A percentile compares a stretch with the other conserved stretches of the same genome.
Evolutionary conservation across 176 grass and related monocot species (phyloP).

Genomic region (Echinochloa phyllopogon): DNA sequence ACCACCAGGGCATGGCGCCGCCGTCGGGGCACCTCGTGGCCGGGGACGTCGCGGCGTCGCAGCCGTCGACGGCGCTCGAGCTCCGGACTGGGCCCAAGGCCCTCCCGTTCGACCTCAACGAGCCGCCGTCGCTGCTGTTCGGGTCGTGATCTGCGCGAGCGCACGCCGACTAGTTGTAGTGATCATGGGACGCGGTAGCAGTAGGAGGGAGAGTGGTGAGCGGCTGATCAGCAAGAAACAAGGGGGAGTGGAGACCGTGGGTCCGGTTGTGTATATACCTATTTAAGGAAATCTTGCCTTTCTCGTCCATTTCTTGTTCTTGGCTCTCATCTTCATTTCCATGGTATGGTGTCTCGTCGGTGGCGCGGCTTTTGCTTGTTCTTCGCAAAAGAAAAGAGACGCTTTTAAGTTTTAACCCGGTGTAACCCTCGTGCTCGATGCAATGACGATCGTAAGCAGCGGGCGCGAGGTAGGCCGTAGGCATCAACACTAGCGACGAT

Average conservation of each 20-base stretch:
- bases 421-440: too few relatives aligned
- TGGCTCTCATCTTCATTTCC: background rate
- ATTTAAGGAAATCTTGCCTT: slow-evolving; percentile 38
- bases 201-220: background rate
- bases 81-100: slow-evolving; percentile 55
- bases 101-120: slow-evolving; percentile 93
- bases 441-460: too few relatives aligned
- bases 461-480: too few relatives aligned
- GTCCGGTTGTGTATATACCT: slow-evolving; percentile 44
- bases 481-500: too few relatives aligned
- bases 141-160: slow-evolving; percentile 38
- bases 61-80: slow-evolving; percentile 81
- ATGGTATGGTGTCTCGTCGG: background rate
- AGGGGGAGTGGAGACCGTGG: background rate
- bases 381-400: background rate
- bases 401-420: too few relatives aligned
- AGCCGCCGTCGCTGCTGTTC: slow-evolving; percentile 61
- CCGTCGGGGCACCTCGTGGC: background rate
- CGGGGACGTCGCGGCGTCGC: background rate
- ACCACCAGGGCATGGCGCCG: background rate
- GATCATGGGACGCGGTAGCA: background rate
- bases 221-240: background rate
- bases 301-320: slow-evolving; percentile 3
- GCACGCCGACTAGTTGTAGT: background rate
- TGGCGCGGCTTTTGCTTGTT: background rate